These are phyloP conservation scores for Raphanus sativus DNA, from an alignment of 345 rosid species.

Conservation along the genomic window DNA sequence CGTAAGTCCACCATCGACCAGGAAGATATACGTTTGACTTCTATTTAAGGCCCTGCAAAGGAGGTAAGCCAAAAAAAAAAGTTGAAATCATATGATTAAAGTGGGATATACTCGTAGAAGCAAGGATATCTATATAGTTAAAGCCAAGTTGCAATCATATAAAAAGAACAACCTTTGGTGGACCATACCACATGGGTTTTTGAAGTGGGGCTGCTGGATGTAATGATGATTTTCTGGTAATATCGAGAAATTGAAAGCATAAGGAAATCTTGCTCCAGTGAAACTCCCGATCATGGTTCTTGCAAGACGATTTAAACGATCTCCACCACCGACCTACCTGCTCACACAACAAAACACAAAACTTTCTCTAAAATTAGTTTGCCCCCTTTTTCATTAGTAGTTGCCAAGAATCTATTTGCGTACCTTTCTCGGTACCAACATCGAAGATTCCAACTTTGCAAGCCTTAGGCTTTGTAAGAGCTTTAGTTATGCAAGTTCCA, in stretches of 20 bases:
- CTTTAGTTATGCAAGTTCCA: not conserved
- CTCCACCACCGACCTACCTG: not conserved
- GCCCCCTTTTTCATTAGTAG: not conserved
- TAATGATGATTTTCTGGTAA: slow-evolving; percentile 61
- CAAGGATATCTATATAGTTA: not conserved
- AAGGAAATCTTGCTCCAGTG: not conserved
- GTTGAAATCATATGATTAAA: not conserved
- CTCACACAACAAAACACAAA: not conserved
- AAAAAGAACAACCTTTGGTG: not conserved
- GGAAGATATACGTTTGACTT: slow-evolving; percentile 57
- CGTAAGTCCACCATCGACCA: slow-evolving; percentile 98
- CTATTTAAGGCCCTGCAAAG: slow-evolving; percentile 79
- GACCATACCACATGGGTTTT: slow-evolving; percentile 69
- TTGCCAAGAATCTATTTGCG: not conserved
- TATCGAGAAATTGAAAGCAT: slow-evolving; percentile 16
- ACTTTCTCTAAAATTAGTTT: not conserved
- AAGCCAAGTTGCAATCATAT: slow-evolving; percentile 1
- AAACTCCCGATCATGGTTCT: slow-evolving; percentile 8
- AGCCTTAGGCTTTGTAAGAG: not conserved
- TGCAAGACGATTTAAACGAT: slow-evolving; percentile 1
- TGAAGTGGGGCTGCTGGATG: slow-evolving; percentile 81
- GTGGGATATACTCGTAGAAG: not conserved
- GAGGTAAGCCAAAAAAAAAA: slow-evolving; percentile 45
- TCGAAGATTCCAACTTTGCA: not conserved
- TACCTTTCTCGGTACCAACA: not conserved